These are phyloP conservation scores for Perilla frutescens DNA, from an alignment of 257 asterid genomes.

Conservation along the genomic window DNA sequence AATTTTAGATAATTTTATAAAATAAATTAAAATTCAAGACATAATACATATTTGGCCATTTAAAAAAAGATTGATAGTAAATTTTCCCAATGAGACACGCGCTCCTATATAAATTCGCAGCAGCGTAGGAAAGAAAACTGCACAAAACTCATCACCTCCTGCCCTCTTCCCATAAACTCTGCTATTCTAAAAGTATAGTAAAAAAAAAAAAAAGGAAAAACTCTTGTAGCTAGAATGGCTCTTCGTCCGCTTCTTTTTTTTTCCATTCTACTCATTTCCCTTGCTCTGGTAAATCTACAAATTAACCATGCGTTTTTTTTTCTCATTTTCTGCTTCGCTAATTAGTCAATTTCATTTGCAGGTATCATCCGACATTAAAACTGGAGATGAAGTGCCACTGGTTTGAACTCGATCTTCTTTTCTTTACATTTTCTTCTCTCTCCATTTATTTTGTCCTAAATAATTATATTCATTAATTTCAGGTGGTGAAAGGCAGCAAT, in stretches of 20 bases:
- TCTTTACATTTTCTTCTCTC: no score
- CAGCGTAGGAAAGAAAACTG: not conserved
- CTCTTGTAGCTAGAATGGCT: slow-evolving; percentile 31
- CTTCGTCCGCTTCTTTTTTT: slow-evolving; percentile 47
- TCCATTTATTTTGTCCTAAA: no score
- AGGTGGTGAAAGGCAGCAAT: slow-evolving; percentile 68
- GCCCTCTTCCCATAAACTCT: no score
- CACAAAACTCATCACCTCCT: not conserved
- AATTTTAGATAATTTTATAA: no score
- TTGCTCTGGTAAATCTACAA: slow-evolving; percentile 41
- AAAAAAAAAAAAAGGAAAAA: not conserved
- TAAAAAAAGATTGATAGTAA: no score
- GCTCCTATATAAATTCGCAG: no score
- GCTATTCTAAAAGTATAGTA: no score
- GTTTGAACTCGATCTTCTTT: slow-evolving; percentile 28
- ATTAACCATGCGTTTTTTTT: no score
- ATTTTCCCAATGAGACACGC: no score
- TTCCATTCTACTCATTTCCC: slow-evolving; percentile 51
- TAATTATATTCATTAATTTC: not conserved
- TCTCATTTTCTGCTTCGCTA: not conserved
- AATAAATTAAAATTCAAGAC: no score
- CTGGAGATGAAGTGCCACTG: slow-evolving; percentile 44
- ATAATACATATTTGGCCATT: no score
- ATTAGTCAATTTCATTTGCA: slow-evolving; percentile 25
- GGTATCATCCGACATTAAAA: slow-evolving; percentile 62